Percentiles rank a stretch among this genome's conserved stretches.
Evolutionary conservation across 345 rosid species (phyloP).

Genomic region (Leavenworthia alabamica): DNA sequence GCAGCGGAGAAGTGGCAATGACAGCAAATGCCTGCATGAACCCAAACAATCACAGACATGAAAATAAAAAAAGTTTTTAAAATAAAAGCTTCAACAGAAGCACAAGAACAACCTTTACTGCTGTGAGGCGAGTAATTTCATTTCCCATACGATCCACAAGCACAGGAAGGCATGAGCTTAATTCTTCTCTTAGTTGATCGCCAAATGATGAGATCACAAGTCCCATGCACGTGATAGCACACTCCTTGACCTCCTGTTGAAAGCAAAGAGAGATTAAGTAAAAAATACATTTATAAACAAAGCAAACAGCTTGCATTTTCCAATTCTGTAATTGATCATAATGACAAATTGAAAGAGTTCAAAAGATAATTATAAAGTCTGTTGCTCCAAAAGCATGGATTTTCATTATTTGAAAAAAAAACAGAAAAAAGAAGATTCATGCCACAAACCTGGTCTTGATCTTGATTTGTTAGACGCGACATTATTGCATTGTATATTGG

Average conservation of each 20-base stretch:
- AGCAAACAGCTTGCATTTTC: background rate
- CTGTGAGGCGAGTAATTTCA: slow-evolving; percentile 97
- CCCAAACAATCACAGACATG: slow-evolving; percentile 15
- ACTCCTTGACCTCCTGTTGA: slow-evolving; percentile 96
- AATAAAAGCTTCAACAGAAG: background rate
- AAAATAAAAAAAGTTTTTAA: background rate
- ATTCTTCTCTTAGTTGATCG: slow-evolving; percentile 68
- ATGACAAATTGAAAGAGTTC: background rate
- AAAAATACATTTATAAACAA: background rate
- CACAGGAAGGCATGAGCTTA: slow-evolving; percentile 86
- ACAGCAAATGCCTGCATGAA: slow-evolving; percentile 83
- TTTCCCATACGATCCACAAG: slow-evolving; percentile 99
- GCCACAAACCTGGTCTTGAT: slow-evolving; percentile 84
- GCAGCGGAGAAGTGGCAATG: slow-evolving; percentile 83
- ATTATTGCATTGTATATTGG: slow-evolving; percentile 86
- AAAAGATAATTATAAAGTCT: background rate
- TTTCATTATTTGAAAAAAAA: background rate
- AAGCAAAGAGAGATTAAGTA: slow-evolving; percentile 9
- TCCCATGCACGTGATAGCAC: slow-evolving; percentile 99
- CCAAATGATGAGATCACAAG: slow-evolving; percentile 94
- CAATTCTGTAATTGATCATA: background rate
- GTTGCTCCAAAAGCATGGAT: background rate
- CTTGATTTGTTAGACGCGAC: slow-evolving; percentile 98
- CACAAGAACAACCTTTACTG: slow-evolving; percentile 70
- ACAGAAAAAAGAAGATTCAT: background rate